These are phyloP conservation scores for Asclepias syriaca DNA, from an alignment of 257 asterid genomes.

Conservation along the genomic window DNA sequence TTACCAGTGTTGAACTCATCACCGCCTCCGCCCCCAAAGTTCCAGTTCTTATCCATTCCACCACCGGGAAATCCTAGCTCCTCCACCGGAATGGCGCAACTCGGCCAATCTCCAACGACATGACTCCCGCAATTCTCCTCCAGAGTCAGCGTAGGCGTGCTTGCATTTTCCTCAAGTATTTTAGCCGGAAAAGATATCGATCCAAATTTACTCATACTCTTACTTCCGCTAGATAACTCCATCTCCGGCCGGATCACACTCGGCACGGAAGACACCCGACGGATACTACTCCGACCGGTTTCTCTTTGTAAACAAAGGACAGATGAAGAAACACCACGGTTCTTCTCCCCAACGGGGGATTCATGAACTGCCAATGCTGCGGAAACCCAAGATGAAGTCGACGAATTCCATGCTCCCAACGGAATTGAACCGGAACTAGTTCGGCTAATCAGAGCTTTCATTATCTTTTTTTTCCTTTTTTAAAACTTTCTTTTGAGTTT, in stretches of 20 bases:
- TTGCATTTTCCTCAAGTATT: constrained; percentile 33
- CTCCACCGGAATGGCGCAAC: constrained; percentile 18
- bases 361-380: constrained; percentile 18
- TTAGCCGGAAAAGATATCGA: constrained; percentile 28
- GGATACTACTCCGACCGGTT: constrained; percentile 22
- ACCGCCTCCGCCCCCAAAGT: constrained; percentile 31
- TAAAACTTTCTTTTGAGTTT: neutral
- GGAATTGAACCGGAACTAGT: constrained; percentile 46
- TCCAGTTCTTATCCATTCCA: constrained; percentile 41
- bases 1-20: constrained; percentile 13
- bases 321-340: constrained; percentile 19
- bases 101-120: constrained; percentile 15
- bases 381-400: constrained; percentile 23
- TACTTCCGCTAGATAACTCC: constrained; percentile 2
- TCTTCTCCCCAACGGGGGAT: constrained; percentile 7
- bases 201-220: constrained; percentile 23
- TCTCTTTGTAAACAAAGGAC: constrained; percentile 23
- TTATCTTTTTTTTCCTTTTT: neutral
- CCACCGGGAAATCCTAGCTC: constrained; percentile 41
- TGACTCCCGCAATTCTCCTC: constrained; percentile 13
- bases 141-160: constrained; percentile 12
- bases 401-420: constrained; percentile 9
- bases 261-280: constrained; percentile 39
- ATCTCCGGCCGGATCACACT: constrained; percentile 25
- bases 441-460: constrained; percentile 46